A percentile compares a stretch with the other conserved stretches of the same genome.
phyloP scores from a whole-genome alignment of 1,284 basidiomycete species.

The Malassezia psittaci region DNA sequence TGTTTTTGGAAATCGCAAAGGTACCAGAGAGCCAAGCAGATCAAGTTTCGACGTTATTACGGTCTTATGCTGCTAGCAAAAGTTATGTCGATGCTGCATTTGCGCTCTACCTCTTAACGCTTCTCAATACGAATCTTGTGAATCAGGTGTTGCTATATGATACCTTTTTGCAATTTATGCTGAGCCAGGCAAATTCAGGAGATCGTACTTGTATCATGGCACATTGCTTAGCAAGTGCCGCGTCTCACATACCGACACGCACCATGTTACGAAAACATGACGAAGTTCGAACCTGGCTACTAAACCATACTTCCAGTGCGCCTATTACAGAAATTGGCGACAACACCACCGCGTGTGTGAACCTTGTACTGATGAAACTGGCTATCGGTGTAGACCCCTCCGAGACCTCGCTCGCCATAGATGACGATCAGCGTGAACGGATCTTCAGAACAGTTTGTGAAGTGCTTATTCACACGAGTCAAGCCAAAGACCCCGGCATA shows the following conservation, averaged over 20 bases:
- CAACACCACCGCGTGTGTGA: background rate
- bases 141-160: background rate
- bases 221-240: conserved; percentile 1
- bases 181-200: background rate
- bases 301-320: background rate
- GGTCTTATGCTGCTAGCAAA: too few species aligned
- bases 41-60: too few species aligned
- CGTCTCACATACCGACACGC: background rate
- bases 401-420: background rate
- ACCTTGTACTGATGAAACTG: conserved; percentile 14
- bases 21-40: background rate
- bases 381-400: conserved; percentile 1
- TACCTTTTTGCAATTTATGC: background rate
- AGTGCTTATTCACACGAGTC: background rate
- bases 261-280: background rate
- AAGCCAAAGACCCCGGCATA: background rate
- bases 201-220: background rate
- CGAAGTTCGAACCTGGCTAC: background rate
- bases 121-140: background rate
- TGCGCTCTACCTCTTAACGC: conserved; percentile 2
- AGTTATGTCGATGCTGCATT: background rate
- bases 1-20: background rate
- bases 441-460: background rate
- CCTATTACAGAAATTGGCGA: background rate
- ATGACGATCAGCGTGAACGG: background rate